These are phyloP conservation scores for Hypsizygus ulmarius DNA, from an alignment of 1,284 basidiomycete species.

Conservation along the genomic window DNA sequence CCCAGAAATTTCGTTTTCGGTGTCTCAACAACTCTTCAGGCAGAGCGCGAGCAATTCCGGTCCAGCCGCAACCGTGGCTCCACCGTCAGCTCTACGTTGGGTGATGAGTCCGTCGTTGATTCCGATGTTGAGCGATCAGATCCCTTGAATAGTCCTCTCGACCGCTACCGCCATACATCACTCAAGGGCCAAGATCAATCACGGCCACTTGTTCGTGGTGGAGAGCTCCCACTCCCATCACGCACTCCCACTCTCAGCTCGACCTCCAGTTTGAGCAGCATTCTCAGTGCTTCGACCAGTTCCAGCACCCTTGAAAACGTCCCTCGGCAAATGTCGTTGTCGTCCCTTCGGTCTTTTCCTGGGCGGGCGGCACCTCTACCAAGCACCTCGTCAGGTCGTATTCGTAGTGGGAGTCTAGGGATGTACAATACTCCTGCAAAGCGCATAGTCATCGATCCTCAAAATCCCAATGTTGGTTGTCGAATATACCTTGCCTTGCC, in stretches of 20 bases:
- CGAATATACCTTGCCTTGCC: background rate
- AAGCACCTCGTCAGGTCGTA: constrained; percentile 35
- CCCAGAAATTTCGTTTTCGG: constrained; percentile 23
- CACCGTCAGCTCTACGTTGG: constrained; percentile 49
- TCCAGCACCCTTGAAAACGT: constrained; percentile 36
- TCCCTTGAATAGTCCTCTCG: constrained; percentile 29
- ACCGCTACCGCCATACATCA: constrained; percentile 36
- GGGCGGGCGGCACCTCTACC: constrained; percentile 20
- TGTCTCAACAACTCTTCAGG: constrained; percentile 17
- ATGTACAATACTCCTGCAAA: constrained; percentile 36
- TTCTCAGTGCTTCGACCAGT: constrained; percentile 30
- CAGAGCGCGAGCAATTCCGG: constrained; percentile 29
- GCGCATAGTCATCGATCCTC: constrained; percentile 40
- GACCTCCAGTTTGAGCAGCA: constrained; percentile 41
- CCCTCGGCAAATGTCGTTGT: constrained; percentile 38
- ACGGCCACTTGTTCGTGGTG: constrained; percentile 41
- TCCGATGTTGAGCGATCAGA: constrained; percentile 56
- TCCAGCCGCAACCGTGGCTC: constrained; percentile 49
- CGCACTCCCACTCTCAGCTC: constrained; percentile 43
- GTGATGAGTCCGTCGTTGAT: constrained; percentile 43
- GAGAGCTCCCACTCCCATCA: constrained; percentile 55
- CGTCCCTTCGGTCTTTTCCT: constrained; percentile 43
- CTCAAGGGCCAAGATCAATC: constrained; percentile 36
- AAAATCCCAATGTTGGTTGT: constrained; percentile 28
- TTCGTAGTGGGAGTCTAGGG: constrained; percentile 58